Conservation (phyloP, 2,329 filamentous ascomycete species). For the Aspergillus fijiensis region DNA sequence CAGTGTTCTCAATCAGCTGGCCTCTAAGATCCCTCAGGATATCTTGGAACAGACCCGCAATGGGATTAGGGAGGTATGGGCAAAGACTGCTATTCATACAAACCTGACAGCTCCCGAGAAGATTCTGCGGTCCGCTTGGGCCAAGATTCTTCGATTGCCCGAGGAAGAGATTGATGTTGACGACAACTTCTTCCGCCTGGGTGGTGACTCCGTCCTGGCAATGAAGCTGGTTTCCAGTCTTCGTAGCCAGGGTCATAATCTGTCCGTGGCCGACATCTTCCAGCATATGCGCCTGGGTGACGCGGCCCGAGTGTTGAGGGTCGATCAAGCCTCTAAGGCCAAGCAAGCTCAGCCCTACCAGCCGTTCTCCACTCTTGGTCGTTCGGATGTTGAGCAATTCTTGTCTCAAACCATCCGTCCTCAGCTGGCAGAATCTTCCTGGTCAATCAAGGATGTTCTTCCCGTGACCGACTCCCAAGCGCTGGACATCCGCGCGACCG, state of each 20-base stretch:
- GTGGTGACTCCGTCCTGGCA: slow-evolving; percentile 60
- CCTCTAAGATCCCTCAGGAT: slow-evolving; percentile 25
- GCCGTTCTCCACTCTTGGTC: slow-evolving; percentile 54
- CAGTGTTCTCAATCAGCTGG: slow-evolving; percentile 30
- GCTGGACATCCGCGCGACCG: slow-evolving; percentile 59
- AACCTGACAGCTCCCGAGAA: slow-evolving; percentile 36
- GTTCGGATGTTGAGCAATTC: slow-evolving; percentile 42
- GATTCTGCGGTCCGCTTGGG: slow-evolving; percentile 37
- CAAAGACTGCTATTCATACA: slow-evolving; percentile 27
- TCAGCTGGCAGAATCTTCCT: slow-evolving; percentile 49
- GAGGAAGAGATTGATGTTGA: slow-evolving; percentile 51
- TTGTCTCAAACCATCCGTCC: slow-evolving; percentile 49
- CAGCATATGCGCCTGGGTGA: slow-evolving; percentile 48
- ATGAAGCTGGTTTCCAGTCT: slow-evolving; percentile 56
- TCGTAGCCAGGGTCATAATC: slow-evolving; percentile 41
- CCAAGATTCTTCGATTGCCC: slow-evolving; percentile 26
- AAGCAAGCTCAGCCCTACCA: slow-evolving; percentile 29
- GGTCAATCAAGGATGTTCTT: slow-evolving; percentile 56
- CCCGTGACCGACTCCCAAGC: slow-evolving; percentile 59
- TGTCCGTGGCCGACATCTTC: slow-evolving; percentile 55
- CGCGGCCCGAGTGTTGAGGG: slow-evolving; percentile 53
- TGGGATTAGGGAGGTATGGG: slow-evolving; percentile 35
- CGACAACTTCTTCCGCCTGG: slow-evolving; percentile 61
- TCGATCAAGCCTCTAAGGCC: slow-evolving; percentile 31
- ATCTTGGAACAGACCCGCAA: slow-evolving; percentile 18